These are phyloP conservation scores for Fistulifera pelliculosa DNA, from an alignment of 108 stramenopile genomes.

Conservation along the genomic window DNA sequence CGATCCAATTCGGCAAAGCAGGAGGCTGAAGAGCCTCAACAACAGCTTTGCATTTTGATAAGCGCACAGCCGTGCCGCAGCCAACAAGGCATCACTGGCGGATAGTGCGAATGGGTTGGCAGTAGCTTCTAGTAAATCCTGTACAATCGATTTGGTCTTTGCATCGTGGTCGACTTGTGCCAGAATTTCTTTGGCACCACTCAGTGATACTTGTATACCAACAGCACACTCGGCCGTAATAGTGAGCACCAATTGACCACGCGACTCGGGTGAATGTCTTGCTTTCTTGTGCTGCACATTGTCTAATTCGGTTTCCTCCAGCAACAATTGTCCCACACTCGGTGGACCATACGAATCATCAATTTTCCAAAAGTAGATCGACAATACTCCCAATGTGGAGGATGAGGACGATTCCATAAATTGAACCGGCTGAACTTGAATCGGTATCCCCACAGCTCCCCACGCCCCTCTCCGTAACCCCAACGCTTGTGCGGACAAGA, in stretches of 20 bases:
- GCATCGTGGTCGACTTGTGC: constrained; percentile 12
- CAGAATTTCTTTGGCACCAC: constrained; percentile 43
- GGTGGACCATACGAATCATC: constrained; percentile 82
- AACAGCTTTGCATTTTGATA: constrained; percentile 70
- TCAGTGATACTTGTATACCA: constrained; percentile 70
- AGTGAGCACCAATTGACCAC: constrained; percentile 49
- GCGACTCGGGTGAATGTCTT: not conserved
- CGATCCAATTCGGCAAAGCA: constrained; percentile 62
- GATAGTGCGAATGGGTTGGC: constrained; percentile 76
- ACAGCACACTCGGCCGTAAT: constrained; percentile 55
- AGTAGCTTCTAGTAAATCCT: constrained; percentile 58
- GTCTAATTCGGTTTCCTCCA: constrained; percentile 9
- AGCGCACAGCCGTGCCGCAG: constrained; percentile 72
- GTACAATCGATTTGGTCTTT: constrained; percentile 43
- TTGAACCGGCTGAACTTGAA: constrained; percentile 68
- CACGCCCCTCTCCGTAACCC: constrained; percentile 69
- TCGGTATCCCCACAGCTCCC: constrained; percentile 30
- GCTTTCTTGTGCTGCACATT: constrained; percentile 7
- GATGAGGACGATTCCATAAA: constrained; percentile 38
- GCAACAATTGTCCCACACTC: constrained; percentile 44
- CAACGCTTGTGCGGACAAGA: constrained; percentile 76
- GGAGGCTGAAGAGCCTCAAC: constrained; percentile 42
- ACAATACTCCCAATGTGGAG: constrained; percentile 33
- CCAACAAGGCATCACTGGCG: constrained; percentile 74
- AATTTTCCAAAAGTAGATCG: constrained; percentile 78